These are phyloP conservation scores for Spergularia azorica DNA, from an alignment of 179 eudicot genomes.

Conservation along the genomic window DNA sequence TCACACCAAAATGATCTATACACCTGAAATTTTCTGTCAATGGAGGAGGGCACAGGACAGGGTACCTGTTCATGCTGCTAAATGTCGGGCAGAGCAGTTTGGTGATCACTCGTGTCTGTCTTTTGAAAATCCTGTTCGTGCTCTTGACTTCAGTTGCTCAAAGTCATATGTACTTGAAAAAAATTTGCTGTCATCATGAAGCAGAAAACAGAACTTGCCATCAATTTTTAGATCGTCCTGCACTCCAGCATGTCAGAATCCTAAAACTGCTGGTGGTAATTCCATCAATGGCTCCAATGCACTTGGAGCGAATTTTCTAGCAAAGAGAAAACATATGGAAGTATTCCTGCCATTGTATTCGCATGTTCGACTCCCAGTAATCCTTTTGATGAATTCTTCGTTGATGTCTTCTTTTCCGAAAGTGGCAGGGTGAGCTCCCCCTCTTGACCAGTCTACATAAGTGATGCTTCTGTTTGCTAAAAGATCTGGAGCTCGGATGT, in stretches of 20 bases:
- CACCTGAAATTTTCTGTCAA: constrained; percentile 8
- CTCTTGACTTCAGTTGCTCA: not conserved
- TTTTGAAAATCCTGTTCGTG: not conserved
- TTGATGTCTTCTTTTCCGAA: constrained; percentile 54
- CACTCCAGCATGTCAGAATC: constrained; percentile 22
- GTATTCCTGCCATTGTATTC: constrained; percentile 46
- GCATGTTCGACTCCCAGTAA: constrained; percentile 37
- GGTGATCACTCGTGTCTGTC: not conserved
- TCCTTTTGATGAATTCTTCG: constrained; percentile 46
- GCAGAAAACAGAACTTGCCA: not conserved
- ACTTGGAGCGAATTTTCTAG: constrained; percentile 66
- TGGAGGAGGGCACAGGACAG: not conserved
- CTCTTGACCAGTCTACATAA: constrained; percentile 84
- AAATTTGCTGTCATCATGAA: not conserved
- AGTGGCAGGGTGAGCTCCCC: constrained; percentile 83
- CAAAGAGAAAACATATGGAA: constrained; percentile 57
- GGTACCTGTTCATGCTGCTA: not conserved
- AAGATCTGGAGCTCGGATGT: constrained; percentile 44
- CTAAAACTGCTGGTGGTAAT: constrained; percentile 41
- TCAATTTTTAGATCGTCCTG: not conserved
- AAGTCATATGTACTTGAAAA: not conserved
- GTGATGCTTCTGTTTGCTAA: constrained; percentile 72
- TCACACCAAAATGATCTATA: constrained; percentile 11
- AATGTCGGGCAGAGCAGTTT: not conserved
- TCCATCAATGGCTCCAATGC: constrained; percentile 58